Evolutionary conservation across 257 asterid species (phyloP).

Genomic region (Nicotiana undulata): DNA sequence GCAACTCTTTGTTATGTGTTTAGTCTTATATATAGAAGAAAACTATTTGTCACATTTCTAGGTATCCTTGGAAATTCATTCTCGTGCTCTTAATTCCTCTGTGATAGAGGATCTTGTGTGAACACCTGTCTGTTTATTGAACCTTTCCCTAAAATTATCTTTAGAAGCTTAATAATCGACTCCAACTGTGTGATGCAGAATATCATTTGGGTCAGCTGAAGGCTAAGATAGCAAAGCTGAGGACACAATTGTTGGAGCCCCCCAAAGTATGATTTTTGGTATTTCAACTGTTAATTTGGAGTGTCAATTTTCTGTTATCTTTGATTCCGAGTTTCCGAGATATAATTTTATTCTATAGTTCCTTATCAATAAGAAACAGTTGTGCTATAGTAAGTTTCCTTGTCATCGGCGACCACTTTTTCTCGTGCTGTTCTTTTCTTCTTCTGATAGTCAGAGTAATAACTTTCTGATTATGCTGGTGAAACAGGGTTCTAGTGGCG

Average conservation of each 20-base stretch:
- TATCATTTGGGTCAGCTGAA: conserved; percentile 99
- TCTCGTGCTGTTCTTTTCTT: not conserved
- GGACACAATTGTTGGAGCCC: conserved; percentile 98
- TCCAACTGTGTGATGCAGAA: conserved; percentile 35
- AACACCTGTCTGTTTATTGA: not conserved
- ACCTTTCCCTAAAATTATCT: not conserved
- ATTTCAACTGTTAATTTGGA: not conserved
- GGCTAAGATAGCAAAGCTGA: conserved; percentile 97
- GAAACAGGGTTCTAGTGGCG: conserved; percentile 90
- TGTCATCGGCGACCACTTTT: not conserved
- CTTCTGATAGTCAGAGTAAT: not conserved
- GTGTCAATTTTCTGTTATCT: not conserved
- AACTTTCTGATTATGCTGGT: not conserved
- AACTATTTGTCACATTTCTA: not conserved
- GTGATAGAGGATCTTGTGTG: not conserved
- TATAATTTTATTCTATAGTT: not conserved
- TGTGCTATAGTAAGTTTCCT: not conserved
- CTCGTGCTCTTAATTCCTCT: not conserved
- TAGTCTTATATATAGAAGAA: not conserved
- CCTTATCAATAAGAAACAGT: not conserved
- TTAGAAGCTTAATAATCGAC: not conserved
- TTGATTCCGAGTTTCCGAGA: not conserved
- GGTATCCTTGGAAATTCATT: not conserved
- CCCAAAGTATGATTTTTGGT: conserved; percentile 61
- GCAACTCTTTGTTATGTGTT: not conserved